Evolutionary conservation across 2,329 filamentous ascomycete genomes (phyloP).

Genomic region (Arthrobotrys sinensis): DNA sequence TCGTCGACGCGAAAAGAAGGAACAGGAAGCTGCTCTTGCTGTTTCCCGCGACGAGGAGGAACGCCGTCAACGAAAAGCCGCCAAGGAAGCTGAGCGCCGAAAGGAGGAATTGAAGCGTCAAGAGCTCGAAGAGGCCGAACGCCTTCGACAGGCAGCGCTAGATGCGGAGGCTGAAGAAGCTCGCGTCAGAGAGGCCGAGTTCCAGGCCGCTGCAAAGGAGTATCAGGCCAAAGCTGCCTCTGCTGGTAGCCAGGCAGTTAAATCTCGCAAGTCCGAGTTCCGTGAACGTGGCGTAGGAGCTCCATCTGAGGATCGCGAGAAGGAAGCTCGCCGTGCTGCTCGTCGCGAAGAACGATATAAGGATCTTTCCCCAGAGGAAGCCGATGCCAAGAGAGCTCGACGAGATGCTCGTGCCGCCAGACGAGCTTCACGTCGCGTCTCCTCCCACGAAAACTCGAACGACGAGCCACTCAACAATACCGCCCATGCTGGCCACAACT

Average conservation of each 20-base stretch:
- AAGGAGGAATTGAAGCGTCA: slow-evolving; percentile 47
- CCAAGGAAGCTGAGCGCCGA: slow-evolving; percentile 50
- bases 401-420: slow-evolving; percentile 50
- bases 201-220: slow-evolving; percentile 50
- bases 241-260: slow-evolving; percentile 52
- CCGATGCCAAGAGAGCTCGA: slow-evolving; percentile 51
- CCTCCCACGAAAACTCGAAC: slow-evolving; percentile 49
- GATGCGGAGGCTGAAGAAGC: slow-evolving; percentile 58
- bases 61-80: slow-evolving; percentile 52
- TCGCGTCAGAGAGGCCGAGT: slow-evolving; percentile 53
- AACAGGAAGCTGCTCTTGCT: slow-evolving; percentile 55
- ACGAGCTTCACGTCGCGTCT: slow-evolving; percentile 56
- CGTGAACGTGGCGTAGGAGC: slow-evolving; percentile 47
- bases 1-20: slow-evolving; percentile 50
- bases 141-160: slow-evolving; percentile 43
- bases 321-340: slow-evolving; percentile 56
- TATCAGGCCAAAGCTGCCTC: slow-evolving; percentile 58
- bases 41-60: slow-evolving; percentile 57
- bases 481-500: slow-evolving; percentile 40
- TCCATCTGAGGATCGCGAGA: slow-evolving; percentile 49
- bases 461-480: slow-evolving; percentile 50
- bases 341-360: slow-evolving; percentile 58
- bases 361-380: slow-evolving; percentile 54
- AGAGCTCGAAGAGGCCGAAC: slow-evolving; percentile 56
- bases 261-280: slow-evolving; percentile 57